Conservation (phyloP, 495 filamentous ascomycete genomes). For the Aspergillus leporis region DNA sequence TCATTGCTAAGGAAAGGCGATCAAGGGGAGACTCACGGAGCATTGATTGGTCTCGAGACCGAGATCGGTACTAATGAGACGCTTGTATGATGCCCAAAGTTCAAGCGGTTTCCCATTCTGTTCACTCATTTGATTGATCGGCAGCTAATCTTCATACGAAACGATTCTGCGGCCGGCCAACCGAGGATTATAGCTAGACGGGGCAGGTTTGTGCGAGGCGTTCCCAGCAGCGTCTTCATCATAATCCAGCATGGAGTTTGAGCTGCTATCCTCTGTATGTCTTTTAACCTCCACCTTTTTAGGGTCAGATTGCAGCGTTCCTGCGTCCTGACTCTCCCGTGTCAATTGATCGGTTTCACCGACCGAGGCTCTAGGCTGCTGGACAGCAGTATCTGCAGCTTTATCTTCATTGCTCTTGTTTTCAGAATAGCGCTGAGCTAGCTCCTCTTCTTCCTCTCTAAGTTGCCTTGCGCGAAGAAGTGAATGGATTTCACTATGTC, state of each 20-base stretch:
- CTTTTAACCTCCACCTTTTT: background rate
- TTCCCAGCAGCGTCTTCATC: constrained; percentile 6
- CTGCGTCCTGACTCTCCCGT: background rate
- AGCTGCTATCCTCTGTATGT: background rate
- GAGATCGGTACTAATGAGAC: background rate
- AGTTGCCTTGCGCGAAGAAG: constrained; percentile 58
- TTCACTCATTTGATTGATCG: background rate
- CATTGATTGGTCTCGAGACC: background rate
- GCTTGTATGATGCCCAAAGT: background rate
- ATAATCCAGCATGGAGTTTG: constrained; percentile 16
- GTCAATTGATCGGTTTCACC: background rate
- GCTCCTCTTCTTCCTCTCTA: constrained; percentile 31
- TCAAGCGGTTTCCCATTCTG: background rate
- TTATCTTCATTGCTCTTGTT: background rate
- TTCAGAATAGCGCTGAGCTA: constrained; percentile 1
- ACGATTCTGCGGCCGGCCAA: constrained; percentile 36
- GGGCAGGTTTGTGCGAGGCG: background rate
- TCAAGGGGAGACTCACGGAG: constrained; percentile 14
- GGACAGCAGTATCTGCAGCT: background rate
- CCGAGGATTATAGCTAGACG: constrained; percentile 6
- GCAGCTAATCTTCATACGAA: constrained; percentile 42
- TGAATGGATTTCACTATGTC: constrained; percentile 82
- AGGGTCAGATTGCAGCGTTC: background rate
- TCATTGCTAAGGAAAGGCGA: constrained; percentile 26
- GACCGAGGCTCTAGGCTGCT: background rate